Evolutionary conservation across 2,329 filamentous ascomycete genomes (phyloP), one percentile per base, ranked within the genome.

Genomic region (Paraphoma sp.): DNA sequence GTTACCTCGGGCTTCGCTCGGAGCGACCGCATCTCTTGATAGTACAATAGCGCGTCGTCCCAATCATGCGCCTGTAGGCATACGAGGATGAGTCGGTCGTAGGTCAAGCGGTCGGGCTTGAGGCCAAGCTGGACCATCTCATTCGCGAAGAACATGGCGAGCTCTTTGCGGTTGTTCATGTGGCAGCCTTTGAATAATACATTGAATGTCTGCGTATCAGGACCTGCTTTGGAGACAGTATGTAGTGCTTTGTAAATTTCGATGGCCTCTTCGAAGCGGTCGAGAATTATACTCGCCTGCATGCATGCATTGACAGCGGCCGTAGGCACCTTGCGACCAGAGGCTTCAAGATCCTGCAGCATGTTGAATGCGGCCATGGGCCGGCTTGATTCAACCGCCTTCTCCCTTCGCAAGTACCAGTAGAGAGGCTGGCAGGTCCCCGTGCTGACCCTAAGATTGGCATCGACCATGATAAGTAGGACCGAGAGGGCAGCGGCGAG

Each of bases 401-500:
- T 76, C 44, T 81, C 76, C 40, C 79, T 69, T 40, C 78, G 78
- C 42, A 96, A 79, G 55, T 84, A 78, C 3, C 74, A 69, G 64
- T 84, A 87, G 18, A 97, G 79, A 2, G 86, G 77, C 14, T 88
- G 82, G 2, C 90, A 92, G 52, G 85, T 89, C 12, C 80, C 83
- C 4, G 82, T 71, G 33, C 86, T 83, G 3, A 87, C 81, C 40
- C 82, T 73, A 5, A 89, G 72, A 5, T 87, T 86, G 16, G 87
- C 85, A 56, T 85, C 82, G 18, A 85, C 78, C 89, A 96, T 95
- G 70, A 92, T 88, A 62, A 86, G 86, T 14, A 97, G 80, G 1
- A 90, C 83, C 41, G 86, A 84, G 36, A 97, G 82, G 0, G 90
- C 89, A 28, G 87, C 86, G 23, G 79, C 76, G 7, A 94, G 69